Evolutionary conservation across 441 rosid species (phyloP).

Genomic region (Erodium moschatum): DNA sequence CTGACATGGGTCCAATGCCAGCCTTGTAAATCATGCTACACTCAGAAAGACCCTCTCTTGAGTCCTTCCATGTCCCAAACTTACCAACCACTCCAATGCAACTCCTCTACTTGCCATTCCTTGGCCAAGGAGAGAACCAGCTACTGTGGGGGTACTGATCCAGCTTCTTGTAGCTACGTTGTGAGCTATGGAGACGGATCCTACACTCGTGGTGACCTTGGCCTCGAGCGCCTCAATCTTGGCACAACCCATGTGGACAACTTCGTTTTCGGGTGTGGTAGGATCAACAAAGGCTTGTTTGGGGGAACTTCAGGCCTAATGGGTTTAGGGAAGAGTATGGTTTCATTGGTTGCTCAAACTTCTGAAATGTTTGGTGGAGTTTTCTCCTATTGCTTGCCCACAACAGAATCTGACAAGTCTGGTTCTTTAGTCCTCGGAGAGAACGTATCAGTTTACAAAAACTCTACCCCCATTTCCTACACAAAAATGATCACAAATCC

Average conservation of each 20-base stretch:
- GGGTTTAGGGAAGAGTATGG: constrained; percentile 72
- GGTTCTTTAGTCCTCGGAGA: constrained; percentile 71
- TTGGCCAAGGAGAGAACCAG: neutral
- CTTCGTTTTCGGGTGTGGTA: constrained; percentile 74
- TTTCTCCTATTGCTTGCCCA: constrained; percentile 85
- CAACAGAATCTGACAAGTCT: constrained; percentile 47
- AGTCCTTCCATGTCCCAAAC: constrained; percentile 57
- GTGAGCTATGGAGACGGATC: constrained; percentile 89
- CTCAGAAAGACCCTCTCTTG: constrained; percentile 64
- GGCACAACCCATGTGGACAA: constrained; percentile 34
- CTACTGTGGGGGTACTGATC: constrained; percentile 18
- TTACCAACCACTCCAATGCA: constrained; percentile 44
- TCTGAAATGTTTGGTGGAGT: constrained; percentile 44
- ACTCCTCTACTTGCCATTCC: constrained; percentile 58
- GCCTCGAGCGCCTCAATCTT: constrained; percentile 40
- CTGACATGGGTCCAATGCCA: constrained; percentile 92
- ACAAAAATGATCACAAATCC: constrained; percentile 55
- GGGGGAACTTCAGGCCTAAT: constrained; percentile 83
- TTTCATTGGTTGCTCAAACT: constrained; percentile 67
- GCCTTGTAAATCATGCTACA: constrained; percentile 66
- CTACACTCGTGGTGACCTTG: constrained; percentile 67
- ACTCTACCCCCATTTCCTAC: constrained; percentile 51
- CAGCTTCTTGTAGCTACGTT: constrained; percentile 46
- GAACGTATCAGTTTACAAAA: constrained; percentile 49
- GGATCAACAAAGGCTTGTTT: constrained; percentile 63